phyloP scores from a whole-genome alignment of 2,329 filamentous ascomycete species.

The Thelonectria olida region DNA sequence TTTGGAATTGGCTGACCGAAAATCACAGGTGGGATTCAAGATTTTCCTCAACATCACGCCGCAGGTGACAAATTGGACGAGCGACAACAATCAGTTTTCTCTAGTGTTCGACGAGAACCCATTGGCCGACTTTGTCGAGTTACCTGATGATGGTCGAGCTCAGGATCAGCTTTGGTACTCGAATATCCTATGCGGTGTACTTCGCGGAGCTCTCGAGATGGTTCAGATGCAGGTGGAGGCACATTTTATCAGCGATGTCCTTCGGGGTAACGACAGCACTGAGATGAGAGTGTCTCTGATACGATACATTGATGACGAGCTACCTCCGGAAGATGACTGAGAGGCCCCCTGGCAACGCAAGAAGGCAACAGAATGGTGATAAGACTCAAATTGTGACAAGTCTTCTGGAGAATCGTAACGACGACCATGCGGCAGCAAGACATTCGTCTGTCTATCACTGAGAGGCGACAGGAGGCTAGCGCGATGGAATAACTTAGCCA shows the following conservation, averaged over 20 bases:
- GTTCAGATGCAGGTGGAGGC: constrained; percentile 99
- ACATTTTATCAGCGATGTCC: constrained; percentile 92
- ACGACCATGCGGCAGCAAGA: not conserved
- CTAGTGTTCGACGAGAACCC: constrained; percentile 97
- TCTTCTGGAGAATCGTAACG: not conserved
- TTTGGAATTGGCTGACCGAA: constrained; percentile 24
- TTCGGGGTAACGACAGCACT: constrained; percentile 93
- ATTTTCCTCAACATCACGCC: constrained; percentile 98
- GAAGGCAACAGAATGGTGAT: constrained; percentile 1
- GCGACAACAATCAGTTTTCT: constrained; percentile 95
- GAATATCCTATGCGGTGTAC: constrained; percentile 93
- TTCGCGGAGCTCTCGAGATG: constrained; percentile 95
- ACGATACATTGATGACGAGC: constrained; percentile 95
- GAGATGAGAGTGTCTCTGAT: constrained; percentile 95
- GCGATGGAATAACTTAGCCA: not conserved
- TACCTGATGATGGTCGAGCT: constrained; percentile 93
- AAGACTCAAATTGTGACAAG: not conserved
- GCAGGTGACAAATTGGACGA: constrained; percentile 93
- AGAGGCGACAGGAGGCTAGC: not conserved
- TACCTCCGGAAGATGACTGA: constrained; percentile 95
- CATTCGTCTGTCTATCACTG: not conserved
- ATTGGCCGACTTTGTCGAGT: constrained; percentile 94
- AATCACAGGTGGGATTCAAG: constrained; percentile 88
- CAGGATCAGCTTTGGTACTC: constrained; percentile 99
- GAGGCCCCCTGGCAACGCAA: not conserved